A percentile compares a stretch with the other conserved stretches of the same genome.
These are phyloP conservation scores for Metschnikowia peoriensis DNA, from an alignment of 805 yeast genomes.

Conservation along the genomic window DNA sequence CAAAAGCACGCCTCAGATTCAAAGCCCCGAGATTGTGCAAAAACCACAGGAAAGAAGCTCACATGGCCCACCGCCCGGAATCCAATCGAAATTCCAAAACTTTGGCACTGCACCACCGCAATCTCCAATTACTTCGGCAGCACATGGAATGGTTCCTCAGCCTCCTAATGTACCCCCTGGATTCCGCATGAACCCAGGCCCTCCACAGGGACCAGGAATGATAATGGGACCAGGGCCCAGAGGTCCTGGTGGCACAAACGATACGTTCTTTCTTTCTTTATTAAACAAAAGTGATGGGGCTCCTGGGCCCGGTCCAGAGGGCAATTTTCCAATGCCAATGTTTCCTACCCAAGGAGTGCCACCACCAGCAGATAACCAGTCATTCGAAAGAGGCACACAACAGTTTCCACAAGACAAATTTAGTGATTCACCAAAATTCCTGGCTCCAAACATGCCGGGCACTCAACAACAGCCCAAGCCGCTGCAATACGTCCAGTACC, in stretches of 20 bases:
- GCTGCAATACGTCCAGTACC: constrained; percentile 3
- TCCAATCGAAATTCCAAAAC: constrained; percentile 5
- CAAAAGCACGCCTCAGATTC: not conserved
- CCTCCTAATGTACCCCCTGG: constrained; percentile 5
- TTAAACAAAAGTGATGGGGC: constrained; percentile 33
- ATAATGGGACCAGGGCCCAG: constrained; percentile 3
- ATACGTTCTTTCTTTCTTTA: constrained; percentile 48
- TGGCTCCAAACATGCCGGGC: not conserved
- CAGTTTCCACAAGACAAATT: not conserved
- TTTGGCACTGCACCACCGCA: constrained; percentile 1
- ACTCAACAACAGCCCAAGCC: constrained; percentile 2
- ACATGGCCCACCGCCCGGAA: constrained; percentile 12
- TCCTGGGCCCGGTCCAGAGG: not conserved
- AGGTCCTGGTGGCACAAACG: constrained; percentile 24
- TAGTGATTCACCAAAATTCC: not conserved
- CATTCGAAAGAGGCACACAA: not conserved
- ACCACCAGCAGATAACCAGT: not conserved
- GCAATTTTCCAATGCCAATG: not conserved
- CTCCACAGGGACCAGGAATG: constrained; percentile 3
- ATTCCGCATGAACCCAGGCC: constrained; percentile 3
- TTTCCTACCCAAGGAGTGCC: not conserved
- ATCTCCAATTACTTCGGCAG: not conserved
- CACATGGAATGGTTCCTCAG: not conserved
- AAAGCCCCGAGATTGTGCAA: not conserved
- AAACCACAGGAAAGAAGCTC: constrained; percentile 1